Evolutionary conservation across 2,329 filamentous ascomycete species (phyloP), one percentile per base, ranked within the genome.

Genomic region (Ceratocystis eucalypticola): DNA sequence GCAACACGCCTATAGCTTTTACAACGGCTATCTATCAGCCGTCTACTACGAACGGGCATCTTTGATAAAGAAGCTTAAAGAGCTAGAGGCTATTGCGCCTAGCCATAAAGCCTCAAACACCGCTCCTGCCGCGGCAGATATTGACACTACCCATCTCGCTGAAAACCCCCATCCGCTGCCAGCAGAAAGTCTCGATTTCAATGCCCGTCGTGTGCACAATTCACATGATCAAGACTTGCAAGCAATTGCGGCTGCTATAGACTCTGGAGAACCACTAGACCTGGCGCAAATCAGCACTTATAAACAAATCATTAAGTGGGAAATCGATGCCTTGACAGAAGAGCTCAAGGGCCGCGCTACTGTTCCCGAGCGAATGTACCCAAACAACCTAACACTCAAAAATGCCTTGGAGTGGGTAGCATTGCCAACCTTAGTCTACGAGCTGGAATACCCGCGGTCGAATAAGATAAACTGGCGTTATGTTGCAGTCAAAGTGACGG

Each of bases 1-100:
- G 77, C 88, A 91, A 74, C 89, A 91, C 73, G 88, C 85, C 20
- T 91, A 89, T 71, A 81, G 86, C 3, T 90, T 89, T 70, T 91
- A 90, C 74, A 92, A 91, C 71, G 88, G 89, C 5, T 82, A 91
- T 69, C 77, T 87, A 63, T 90, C 82, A 2, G 80, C 82, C 22
- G 77, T 83, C 2, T 83, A 85, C 71, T 80, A 82, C 67, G 77
- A 77, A 66, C 77, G 81, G 1, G 70, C 72, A 10, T 71, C 74
- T n/a, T 73, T 83, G n/a, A 72, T 77, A 8, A 72, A 70, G 3
- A 80, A 77, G 67, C 74, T 89, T 30, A 79, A 82, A 66, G 79
- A 85, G 69, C 78, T 90, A 1, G 82, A 86, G 37, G 53, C 50
- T 10, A 66, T 66, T 17, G 65, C 59, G 10, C 67, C 67, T 1